Percentiles rank a stretch among this genome's conserved stretches.
Evolutionary conservation across 306 rosid species (phyloP).

Genomic region (peach (Prunus persica)): DNA sequence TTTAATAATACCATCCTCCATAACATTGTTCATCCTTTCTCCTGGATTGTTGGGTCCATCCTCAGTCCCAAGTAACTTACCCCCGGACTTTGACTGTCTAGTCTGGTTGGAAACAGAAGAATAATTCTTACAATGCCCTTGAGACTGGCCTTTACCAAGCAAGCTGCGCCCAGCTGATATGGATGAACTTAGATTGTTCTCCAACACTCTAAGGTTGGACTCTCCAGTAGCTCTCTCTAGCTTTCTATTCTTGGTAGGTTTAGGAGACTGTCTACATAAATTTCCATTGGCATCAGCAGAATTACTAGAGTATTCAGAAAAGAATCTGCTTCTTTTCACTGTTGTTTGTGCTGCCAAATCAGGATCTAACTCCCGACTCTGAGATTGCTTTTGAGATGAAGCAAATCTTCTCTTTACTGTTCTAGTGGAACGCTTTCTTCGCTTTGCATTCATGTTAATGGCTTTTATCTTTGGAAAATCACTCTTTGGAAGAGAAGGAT

Average conservation of each 20-base stretch:
- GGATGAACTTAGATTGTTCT: constrained; percentile 14
- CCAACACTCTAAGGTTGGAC: constrained; percentile 6
- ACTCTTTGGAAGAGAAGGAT: constrained; percentile 17
- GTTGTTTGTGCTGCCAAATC: constrained; percentile 23
- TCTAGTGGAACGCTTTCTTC: constrained; percentile 37
- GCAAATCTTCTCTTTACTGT: constrained; percentile 31
- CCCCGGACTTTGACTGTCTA: constrained; percentile 12
- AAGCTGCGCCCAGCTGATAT: constrained; percentile 11
- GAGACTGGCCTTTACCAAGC: constrained; percentile 25
- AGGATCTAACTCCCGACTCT: constrained; percentile 29
- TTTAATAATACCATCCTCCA: constrained; percentile 22
- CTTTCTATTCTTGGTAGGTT: constrained; percentile 13
- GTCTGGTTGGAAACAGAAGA: constrained; percentile 23
- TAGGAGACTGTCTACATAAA: constrained; percentile 25
- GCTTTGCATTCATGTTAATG: constrained; percentile 26
- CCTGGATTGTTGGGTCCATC: constrained; percentile 26
- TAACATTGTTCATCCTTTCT: constrained; percentile 22
- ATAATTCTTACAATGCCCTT: constrained; percentile 11
- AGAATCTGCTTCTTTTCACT: constrained; percentile 28
- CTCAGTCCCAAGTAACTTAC: constrained; percentile 21
- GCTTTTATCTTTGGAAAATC: constrained; percentile 24
- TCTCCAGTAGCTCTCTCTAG: constrained; percentile 1
- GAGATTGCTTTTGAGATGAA: constrained; percentile 21
- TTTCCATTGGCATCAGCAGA: constrained; percentile 14
- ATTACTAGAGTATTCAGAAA: constrained; percentile 16